Base-by-base conservation (phyloP, 305 asterid genomes). In the Solanum hybrid region DNA sequence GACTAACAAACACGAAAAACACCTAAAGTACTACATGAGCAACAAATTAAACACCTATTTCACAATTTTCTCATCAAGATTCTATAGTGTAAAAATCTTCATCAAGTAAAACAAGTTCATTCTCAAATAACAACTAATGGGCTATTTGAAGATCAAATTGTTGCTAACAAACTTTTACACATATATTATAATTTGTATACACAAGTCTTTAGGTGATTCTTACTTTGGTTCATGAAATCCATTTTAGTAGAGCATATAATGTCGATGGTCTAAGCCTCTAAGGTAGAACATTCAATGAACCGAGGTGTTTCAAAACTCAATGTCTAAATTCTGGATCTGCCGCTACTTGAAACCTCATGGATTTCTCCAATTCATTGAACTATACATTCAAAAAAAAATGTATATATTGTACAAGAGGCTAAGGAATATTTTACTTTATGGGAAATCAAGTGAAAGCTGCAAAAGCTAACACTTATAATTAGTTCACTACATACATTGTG, bases 101-200 rank as follows among this genome's bases (percentile, higher is more conserved):
- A 81, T 12, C 95, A 92, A n/a, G 64, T 93, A 16, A 89, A 87
- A 69, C 92, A 88, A 90, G 86, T 91, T 46, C 97, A 95, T 78
- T 75, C 91, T 86, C 92, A 91, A 33, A 40, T 91, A 85, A 88
- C 89, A 28, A 85, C 20, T 14, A 86, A 87, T 73, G 93, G 92
- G 22, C 28, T 90, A 78, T 8, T 91, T 46, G 29, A 31, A 51
- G 91, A 91, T 73, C 90, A 89, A 31, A 61, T 80, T 33, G 24
- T 91, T 31, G 90, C 90, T 26, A 94, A 94, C 88, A 94, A 92
- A 35, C 81, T 92, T 82, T 94, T 95, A 87, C 42, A 92, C 78
- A 34, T 57, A 29, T 93, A 95, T 80, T 51, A 6, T 51, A 51
- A 51, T 16, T 14, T 90, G 92, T 42, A 28, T 69, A 69, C 88